These are phyloP conservation scores for Chalaropsis thielavioides DNA, from an alignment of 2,329 filamentous ascomycete species.

Conservation along the genomic window DNA sequence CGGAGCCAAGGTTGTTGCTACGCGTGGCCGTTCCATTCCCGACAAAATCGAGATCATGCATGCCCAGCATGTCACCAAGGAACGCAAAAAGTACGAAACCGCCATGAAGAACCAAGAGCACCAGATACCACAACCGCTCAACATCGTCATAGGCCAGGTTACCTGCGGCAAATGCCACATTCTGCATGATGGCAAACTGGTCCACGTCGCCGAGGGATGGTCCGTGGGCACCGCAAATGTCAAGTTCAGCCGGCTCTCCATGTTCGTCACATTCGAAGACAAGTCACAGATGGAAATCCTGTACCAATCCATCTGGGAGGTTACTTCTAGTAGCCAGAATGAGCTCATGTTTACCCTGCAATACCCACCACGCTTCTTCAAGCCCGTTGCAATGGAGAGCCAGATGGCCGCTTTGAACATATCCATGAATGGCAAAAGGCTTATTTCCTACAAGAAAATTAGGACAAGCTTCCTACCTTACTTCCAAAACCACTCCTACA, in stretches of 20 bases:
- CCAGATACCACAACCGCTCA: slow-evolving; percentile 18
- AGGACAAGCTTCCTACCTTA: neutral
- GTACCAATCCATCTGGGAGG: slow-evolving; percentile 34
- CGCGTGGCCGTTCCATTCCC: slow-evolving; percentile 25
- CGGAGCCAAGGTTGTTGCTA: slow-evolving; percentile 21
- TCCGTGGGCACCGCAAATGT: slow-evolving; percentile 25
- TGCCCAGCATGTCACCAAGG: slow-evolving; percentile 19
- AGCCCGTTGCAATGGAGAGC: slow-evolving; percentile 13
- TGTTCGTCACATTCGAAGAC: slow-evolving; percentile 28
- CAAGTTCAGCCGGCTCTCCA: slow-evolving; percentile 30
- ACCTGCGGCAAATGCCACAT: slow-evolving; percentile 38
- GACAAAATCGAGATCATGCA: slow-evolving; percentile 22
- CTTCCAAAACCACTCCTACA: slow-evolving; percentile 7
- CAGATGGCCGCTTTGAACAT: neutral
- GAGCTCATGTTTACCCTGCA: slow-evolving; percentile 37
- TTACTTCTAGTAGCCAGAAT: slow-evolving; percentile 27
- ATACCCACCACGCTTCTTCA: slow-evolving; percentile 38
- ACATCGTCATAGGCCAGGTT: slow-evolving; percentile 21
- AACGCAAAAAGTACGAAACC: slow-evolving; percentile 18
- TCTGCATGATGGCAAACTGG: slow-evolving; percentile 23
- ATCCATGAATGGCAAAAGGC: neutral
- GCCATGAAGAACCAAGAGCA: slow-evolving; percentile 17
- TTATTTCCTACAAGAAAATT: slow-evolving; percentile 1
- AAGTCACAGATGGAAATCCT: slow-evolving; percentile 32
- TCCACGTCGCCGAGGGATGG: slow-evolving; percentile 31